Conservation (phyloP, 1,139 yeast genomes). For the Geotrichum fermentans region DNA sequence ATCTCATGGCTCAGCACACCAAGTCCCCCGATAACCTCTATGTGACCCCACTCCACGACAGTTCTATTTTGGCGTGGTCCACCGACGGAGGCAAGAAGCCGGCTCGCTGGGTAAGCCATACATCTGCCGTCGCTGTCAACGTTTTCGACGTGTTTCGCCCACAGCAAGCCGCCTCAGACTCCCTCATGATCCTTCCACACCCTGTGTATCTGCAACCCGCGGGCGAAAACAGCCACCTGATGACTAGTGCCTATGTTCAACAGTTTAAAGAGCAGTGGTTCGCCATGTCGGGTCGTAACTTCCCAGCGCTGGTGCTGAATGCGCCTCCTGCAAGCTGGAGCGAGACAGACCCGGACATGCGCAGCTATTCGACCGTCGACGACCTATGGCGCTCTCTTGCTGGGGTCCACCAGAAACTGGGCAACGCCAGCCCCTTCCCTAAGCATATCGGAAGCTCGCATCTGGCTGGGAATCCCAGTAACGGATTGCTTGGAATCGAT, state of each 20-base stretch:
- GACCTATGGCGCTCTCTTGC: conserved; percentile 30
- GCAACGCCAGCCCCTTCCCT: conserved; percentile 8
- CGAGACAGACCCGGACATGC: conserved; percentile 2
- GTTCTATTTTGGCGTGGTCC: conserved; percentile 48
- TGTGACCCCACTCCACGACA: conserved; percentile 75
- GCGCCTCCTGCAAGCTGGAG: conserved; percentile 54
- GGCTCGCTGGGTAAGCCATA: conserved; percentile 66
- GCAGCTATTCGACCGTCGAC: conserved; percentile 15
- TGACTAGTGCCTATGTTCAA: conserved; percentile 56
- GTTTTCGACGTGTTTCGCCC: conserved; percentile 62
- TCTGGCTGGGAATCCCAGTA: background rate
- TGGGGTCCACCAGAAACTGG: conserved; percentile 35
- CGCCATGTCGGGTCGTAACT: conserved; percentile 73
- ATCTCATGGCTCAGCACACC: conserved; percentile 46
- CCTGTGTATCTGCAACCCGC: conserved; percentile 30
- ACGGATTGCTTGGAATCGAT: conserved; percentile 20
- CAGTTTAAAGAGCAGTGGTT: conserved; percentile 74
- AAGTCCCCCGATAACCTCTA: conserved; percentile 58
- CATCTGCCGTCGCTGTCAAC: conserved; percentile 64
- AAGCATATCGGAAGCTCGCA: background rate
- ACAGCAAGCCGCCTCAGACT: conserved; percentile 14
- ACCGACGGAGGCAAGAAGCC: conserved; percentile 57
- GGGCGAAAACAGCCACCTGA: conserved; percentile 20
- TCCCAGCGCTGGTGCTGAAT: conserved; percentile 74
- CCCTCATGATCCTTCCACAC: conserved; percentile 39